A percentile compares a stretch with the other conserved stretches of the same genome.
Evolutionary conservation across 805 yeast genomes (phyloP).

Genomic region (Lipomyces starkeyi): DNA sequence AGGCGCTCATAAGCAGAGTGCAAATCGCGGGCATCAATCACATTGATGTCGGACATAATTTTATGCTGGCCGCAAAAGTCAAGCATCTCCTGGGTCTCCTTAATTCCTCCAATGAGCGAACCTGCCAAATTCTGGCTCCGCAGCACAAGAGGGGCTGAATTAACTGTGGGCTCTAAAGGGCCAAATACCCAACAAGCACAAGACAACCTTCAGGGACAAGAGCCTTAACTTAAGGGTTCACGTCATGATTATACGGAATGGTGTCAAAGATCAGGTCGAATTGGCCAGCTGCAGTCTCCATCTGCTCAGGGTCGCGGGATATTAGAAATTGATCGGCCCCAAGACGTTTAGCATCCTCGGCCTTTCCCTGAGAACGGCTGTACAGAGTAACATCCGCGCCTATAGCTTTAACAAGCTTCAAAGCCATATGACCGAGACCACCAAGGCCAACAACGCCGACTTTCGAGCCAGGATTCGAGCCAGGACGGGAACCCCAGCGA

Average conservation of each 20-base stretch:
- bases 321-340: conserved; percentile 63
- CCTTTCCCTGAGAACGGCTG: conserved; percentile 58
- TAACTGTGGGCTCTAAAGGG: conserved; percentile 31
- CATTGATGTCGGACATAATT: too few relatives aligned
- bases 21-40: too few relatives aligned
- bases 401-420: conserved; percentile 62
- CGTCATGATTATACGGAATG: conserved; percentile 56
- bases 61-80: conserved; percentile 52
- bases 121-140: conserved; percentile 58
- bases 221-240: conserved; percentile 54
- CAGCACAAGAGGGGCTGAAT: conserved; percentile 27
- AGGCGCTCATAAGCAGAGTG: too few relatives aligned
- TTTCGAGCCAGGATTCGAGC: conserved; percentile 54
- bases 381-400: conserved; percentile 65
- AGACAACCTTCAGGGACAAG: conserved; percentile 64
- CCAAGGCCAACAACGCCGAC: conserved; percentile 70
- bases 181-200: conserved; percentile 70
- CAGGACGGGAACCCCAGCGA: conserved; percentile 54
- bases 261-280: conserved; percentile 62
- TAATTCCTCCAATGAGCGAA: conserved; percentile 65
- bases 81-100: conserved; percentile 69
- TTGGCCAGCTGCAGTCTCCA: conserved; percentile 41
- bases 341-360: conserved; percentile 56
- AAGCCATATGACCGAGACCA: conserved; percentile 69
- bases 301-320: conserved; percentile 52